Conservation (phyloP, 2,329 filamentous ascomycete genomes). For the Triangularia verruculosa region DNA sequence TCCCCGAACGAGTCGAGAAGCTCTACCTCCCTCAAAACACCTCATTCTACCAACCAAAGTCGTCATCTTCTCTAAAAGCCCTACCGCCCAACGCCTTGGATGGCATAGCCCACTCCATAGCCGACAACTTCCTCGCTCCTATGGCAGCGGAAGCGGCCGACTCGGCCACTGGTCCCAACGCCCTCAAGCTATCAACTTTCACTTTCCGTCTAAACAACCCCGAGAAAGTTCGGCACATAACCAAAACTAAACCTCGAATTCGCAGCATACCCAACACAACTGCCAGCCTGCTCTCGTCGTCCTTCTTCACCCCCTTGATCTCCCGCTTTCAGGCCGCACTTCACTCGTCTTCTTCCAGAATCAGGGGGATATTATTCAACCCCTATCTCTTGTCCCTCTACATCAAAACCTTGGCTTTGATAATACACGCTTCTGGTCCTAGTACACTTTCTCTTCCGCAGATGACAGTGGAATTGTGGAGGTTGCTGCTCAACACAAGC, state of each 20-base stretch:
- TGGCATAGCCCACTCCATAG: constrained; percentile 63
- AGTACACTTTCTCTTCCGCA: constrained; percentile 71
- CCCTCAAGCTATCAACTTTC: constrained; percentile 86
- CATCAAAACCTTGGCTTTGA: constrained; percentile 78
- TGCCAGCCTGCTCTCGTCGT: constrained; percentile 68
- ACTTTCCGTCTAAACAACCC: constrained; percentile 62
- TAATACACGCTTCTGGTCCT: constrained; percentile 80
- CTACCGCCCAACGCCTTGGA: constrained; percentile 62
- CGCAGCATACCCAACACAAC: constrained; percentile 72
- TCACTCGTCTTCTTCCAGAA: constrained; percentile 36
- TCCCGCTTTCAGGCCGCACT: constrained; percentile 72
- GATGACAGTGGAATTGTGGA: constrained; percentile 81
- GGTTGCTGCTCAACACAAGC: constrained; percentile 63
- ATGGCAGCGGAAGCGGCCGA: constrained; percentile 81
- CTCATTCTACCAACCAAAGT: constrained; percentile 23
- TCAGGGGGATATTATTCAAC: constrained; percentile 63
- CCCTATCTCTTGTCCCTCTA: constrained; percentile 75
- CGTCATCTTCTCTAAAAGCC: constrained; percentile 44
- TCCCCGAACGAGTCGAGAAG: constrained; percentile 71
- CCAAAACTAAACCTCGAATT: constrained; percentile 35
- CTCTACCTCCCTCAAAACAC: constrained; percentile 54
- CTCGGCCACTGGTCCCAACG: constrained; percentile 71
- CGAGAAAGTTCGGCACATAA: constrained; percentile 30
- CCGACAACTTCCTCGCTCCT: constrained; percentile 72
- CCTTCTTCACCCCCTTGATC: constrained; percentile 84